Evolutionary conservation across 2,329 filamentous ascomycete species (phyloP).

Genomic region (Penicillium sp.): DNA sequence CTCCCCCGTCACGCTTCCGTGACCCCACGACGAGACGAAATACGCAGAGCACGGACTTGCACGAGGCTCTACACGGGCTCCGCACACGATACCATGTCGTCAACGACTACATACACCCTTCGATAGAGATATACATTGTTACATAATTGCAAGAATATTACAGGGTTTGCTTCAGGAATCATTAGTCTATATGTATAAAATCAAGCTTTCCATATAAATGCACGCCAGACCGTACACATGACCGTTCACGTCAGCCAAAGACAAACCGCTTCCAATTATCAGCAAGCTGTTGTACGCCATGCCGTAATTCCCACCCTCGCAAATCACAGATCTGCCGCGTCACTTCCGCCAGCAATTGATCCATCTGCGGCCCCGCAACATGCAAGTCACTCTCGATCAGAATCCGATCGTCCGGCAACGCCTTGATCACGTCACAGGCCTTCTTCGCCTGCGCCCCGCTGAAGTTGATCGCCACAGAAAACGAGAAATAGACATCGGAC

Average conservation of each 20-base stretch:
- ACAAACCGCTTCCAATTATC: slow-evolving; percentile 77
- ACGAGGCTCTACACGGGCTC: slow-evolving; percentile 5
- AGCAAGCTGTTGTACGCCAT: slow-evolving; percentile 67
- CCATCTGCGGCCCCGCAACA: slow-evolving; percentile 77
- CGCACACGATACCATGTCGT: slow-evolving; percentile 21
- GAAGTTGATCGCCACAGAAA: slow-evolving; percentile 81
- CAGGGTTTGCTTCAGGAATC: not conserved
- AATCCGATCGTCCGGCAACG: slow-evolving; percentile 73
- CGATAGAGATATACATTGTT: slow-evolving; percentile 23
- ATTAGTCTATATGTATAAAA: not conserved
- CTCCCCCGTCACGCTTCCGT: slow-evolving; percentile 3
- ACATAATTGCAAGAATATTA: slow-evolving; percentile 13
- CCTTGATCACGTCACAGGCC: slow-evolving; percentile 65
- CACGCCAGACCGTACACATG: not conserved
- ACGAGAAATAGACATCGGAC: slow-evolving; percentile 78
- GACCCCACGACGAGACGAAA: slow-evolving; percentile 23
- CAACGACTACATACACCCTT: slow-evolving; percentile 17
- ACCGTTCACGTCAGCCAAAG: slow-evolving; percentile 52
- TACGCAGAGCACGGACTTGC: slow-evolving; percentile 18
- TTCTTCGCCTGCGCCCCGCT: slow-evolving; percentile 54
- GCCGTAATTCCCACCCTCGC: slow-evolving; percentile 72
- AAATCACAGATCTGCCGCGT: slow-evolving; percentile 72
- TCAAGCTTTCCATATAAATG: not conserved
- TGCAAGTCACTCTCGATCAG: slow-evolving; percentile 91
- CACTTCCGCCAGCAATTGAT: slow-evolving; percentile 70